Percentiles rank a stretch among this genome's conserved stretches.
Conservation (phyloP, 352 stramenopile species). For the Globisporangium cederbergense region DNA sequence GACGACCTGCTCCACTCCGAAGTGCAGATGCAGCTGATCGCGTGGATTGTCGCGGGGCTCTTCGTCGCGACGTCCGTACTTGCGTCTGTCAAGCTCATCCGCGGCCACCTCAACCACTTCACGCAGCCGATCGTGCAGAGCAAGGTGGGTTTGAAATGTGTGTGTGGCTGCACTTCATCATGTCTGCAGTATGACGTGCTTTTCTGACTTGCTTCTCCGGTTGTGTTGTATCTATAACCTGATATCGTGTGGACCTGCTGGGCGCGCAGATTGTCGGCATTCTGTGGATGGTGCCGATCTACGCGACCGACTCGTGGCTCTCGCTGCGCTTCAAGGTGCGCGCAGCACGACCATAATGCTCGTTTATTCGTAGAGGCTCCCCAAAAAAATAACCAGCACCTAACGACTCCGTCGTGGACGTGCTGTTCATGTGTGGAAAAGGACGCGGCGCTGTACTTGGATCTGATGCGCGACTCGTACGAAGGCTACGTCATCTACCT, state of each 20-base stretch:
- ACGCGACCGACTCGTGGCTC: conserved; percentile 95
- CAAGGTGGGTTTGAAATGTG: conserved; percentile 67
- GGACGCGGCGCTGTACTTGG: conserved; percentile 87
- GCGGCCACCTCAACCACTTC: conserved; percentile 89
- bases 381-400: neutral
- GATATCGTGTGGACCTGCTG: conserved; percentile 14
- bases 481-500: conserved; percentile 98
- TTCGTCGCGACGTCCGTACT: conserved; percentile 89
- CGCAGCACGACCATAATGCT: neutral
- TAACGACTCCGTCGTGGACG: neutral
- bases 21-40: conserved; percentile 55
- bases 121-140: conserved; percentile 92
- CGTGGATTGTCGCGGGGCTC: conserved; percentile 86
- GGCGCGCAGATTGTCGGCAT: conserved; percentile 93
- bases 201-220: neutral
- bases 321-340: conserved; percentile 93
- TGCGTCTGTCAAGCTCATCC: conserved; percentile 90
- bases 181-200: neutral
- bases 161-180: neutral
- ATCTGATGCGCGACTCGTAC: conserved; percentile 96
- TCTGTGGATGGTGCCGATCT: conserved; percentile 99
- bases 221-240: conserved; percentile 14
- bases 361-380: neutral
- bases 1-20: conserved; percentile 32
- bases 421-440: conserved; percentile 5